These are phyloP conservation scores for Termitomyces sp. DNA, from an alignment of 768 basidiomycete species.

Conservation along the genomic window DNA sequence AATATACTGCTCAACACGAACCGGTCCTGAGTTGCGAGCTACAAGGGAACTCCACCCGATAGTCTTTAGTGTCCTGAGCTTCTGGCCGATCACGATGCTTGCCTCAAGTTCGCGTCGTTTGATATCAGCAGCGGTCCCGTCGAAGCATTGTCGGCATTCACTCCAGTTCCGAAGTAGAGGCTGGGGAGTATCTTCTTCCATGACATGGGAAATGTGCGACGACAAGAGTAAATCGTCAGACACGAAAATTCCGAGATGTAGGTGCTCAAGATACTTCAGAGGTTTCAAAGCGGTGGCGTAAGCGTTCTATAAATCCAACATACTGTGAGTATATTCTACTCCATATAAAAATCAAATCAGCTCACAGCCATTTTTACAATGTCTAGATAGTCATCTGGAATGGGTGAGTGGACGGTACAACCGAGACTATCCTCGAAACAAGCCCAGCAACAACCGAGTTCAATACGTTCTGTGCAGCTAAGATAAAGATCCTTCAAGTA, in stretches of 20 bases:
- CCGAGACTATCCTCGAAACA: constrained; percentile 61
- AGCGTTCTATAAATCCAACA: constrained; percentile 24
- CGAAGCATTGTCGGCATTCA: constrained; percentile 31
- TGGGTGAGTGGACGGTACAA: constrained; percentile 54
- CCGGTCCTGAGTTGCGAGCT: constrained; percentile 3
- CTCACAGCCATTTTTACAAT: constrained; percentile 48
- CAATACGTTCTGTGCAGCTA: constrained; percentile 54
- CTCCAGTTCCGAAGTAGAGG: constrained; percentile 21
- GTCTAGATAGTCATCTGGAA: constrained; percentile 43
- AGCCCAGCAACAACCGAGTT: constrained; percentile 51
- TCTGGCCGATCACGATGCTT: constrained; percentile 36
- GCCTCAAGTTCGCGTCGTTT: constrained; percentile 42
- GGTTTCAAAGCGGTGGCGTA: constrained; percentile 40
- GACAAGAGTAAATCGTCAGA: constrained; percentile 48
- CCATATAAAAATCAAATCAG: constrained; percentile 4
- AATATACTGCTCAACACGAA: constrained; percentile 1
- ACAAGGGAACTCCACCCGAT: constrained; percentile 54
- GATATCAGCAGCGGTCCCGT: constrained; percentile 21
- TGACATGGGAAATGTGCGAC: constrained; percentile 39
- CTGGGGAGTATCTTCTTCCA: constrained; percentile 18
- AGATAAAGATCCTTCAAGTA: constrained; percentile 43
- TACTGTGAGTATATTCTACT: neutral
- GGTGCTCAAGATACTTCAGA: constrained; percentile 38
- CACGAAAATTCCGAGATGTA: constrained; percentile 61
- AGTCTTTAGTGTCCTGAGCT: constrained; percentile 35